Conservation (phyloP, 192 early-diverging fungal genomes). For the Umbelopsis ramanniana region DNA sequence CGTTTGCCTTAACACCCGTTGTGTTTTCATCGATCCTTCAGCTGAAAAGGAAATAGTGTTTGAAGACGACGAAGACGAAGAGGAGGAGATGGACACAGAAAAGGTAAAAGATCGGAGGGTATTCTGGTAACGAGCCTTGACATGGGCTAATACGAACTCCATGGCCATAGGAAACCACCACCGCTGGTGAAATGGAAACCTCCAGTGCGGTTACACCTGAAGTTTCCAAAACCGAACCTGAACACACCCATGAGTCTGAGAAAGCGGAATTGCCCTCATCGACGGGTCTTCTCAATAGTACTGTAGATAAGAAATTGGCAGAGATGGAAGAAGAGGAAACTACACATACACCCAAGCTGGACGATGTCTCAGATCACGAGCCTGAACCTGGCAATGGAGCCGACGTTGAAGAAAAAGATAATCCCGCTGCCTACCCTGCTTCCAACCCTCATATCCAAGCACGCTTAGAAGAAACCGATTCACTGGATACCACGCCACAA, state of each 20-base stretch:
- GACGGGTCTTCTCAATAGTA: neutral
- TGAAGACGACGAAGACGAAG: conserved; percentile 15
- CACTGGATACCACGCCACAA: conserved; percentile 1
- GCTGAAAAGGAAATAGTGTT: conserved; percentile 13
- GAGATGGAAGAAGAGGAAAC: conserved; percentile 6
- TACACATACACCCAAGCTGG: conserved; percentile 13
- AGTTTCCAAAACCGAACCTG: neutral
- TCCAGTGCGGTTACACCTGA: neutral
- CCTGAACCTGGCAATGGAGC: neutral
- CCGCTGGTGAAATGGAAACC: neutral
- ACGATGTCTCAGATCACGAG: conserved; percentile 13
- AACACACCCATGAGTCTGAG: neutral
- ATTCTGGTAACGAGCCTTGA: too few relatives aligned
- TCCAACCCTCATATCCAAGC: conserved; percentile 9
- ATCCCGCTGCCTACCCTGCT: conserved; percentile 14
- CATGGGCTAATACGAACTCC: neutral
- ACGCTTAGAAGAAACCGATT: conserved; percentile 9
- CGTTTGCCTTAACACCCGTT: neutral
- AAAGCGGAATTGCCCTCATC: neutral
- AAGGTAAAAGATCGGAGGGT: neutral
- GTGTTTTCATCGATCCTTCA: neutral
- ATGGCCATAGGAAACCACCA: neutral
- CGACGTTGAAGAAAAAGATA: conserved; percentile 2
- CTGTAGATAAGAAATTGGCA: neutral
- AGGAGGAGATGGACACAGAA: conserved; percentile 14